Evolutionary conservation across 202 grass and related monocot species (phyloP).

Genomic region (Schoenoplectus triqueter): DNA sequence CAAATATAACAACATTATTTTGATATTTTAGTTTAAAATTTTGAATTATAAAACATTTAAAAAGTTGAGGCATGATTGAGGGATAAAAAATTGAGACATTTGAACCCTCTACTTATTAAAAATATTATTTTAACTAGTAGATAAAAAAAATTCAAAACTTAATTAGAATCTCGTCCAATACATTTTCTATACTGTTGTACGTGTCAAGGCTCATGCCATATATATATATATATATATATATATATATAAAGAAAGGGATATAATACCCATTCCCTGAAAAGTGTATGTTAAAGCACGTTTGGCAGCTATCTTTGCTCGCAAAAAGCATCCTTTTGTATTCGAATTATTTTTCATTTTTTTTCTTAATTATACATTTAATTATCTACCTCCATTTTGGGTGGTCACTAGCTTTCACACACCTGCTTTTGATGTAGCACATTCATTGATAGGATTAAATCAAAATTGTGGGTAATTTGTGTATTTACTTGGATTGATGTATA

Average conservation of each 20-base stretch:
- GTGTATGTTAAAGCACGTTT: neutral
- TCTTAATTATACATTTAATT: neutral
- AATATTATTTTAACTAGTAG: no score
- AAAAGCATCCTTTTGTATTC: neutral
- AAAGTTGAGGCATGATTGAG: no score
- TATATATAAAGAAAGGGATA: no score
- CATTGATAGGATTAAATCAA: neutral
- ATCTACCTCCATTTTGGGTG: neutral
- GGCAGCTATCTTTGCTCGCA: neutral
- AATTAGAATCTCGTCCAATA: no score
- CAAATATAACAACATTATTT: no score
- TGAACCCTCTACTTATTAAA: no score
- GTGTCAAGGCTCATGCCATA: neutral
- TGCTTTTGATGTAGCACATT: neutral
- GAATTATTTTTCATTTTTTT: neutral
- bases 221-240: neutral
- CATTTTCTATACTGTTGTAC: no score
- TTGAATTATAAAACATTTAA: no score
- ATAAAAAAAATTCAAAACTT: no score
- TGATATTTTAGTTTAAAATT: no score
- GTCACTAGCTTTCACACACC: slow-evolving; percentile 12
- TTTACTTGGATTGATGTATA: neutral
- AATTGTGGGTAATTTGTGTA: slow-evolving; percentile 13
- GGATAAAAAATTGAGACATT: no score
- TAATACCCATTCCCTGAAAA: neutral